These are phyloP conservation scores for Eremothecium sinecaudum DNA, from an alignment of 1,139 yeast species.

Conservation along the genomic window DNA sequence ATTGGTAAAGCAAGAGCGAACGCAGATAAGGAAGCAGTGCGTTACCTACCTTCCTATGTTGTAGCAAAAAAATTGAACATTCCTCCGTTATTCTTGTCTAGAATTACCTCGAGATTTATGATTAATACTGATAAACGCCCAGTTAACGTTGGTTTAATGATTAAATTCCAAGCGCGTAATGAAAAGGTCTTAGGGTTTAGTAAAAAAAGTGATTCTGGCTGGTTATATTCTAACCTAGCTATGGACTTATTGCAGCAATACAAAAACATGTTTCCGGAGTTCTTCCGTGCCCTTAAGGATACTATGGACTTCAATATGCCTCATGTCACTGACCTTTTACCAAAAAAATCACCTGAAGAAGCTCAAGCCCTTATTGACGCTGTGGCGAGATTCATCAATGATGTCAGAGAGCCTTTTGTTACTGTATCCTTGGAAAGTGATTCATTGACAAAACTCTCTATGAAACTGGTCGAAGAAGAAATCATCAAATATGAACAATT, in stretches of 20 bases:
- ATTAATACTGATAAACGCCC: conserved; percentile 47
- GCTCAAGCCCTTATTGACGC: conserved; percentile 38
- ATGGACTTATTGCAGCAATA: conserved; percentile 57
- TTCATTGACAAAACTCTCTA: conserved; percentile 58
- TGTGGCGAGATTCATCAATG: conserved; percentile 51
- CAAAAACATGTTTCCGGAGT: conserved; percentile 47
- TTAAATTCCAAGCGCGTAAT: conserved; percentile 72
- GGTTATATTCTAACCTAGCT: conserved; percentile 82
- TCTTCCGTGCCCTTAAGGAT: conserved; percentile 36
- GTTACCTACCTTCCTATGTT: conserved; percentile 59
- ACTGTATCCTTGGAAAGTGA: conserved; percentile 73
- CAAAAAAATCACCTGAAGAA: conserved; percentile 31
- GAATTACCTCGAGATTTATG: conserved; percentile 64
- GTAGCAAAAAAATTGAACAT: conserved; percentile 52
- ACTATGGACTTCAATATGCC: conserved; percentile 35
- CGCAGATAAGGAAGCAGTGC: conserved; percentile 46
- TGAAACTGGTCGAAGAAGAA: conserved; percentile 57
- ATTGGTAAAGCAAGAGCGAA: conserved; percentile 52
- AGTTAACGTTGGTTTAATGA: conserved; percentile 72
- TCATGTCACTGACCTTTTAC: conserved; percentile 35
- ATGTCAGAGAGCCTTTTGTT: conserved; percentile 45
- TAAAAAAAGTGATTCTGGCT: conserved; percentile 52
- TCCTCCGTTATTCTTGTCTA: conserved; percentile 60
- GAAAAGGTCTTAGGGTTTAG: conserved; percentile 85
- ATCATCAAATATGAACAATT: conserved; percentile 42